phyloP scores from a whole-genome alignment of 2,329 filamentous ascomycete genomes.

The Penicillium sp. region DNA sequence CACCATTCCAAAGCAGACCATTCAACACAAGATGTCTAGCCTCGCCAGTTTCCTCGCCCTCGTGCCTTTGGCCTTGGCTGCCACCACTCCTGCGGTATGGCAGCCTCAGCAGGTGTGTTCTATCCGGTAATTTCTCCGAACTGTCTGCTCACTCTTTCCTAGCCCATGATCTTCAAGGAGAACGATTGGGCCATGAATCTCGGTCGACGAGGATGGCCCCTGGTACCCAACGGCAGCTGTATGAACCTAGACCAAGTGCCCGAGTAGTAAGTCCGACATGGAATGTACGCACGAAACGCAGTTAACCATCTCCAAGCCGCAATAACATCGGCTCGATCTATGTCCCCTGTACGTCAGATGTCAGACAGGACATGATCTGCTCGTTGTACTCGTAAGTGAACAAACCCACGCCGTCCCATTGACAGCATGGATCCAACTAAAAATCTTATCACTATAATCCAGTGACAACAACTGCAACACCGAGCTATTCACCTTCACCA shows the following conservation, averaged over 20 bases:
- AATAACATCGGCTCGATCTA: slow-evolving; percentile 6
- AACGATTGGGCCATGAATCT: neutral
- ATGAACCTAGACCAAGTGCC: neutral
- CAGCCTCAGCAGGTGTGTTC: neutral
- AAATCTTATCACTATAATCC: neutral
- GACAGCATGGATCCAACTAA: no score
- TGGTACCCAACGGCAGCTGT: slow-evolving; percentile 1
- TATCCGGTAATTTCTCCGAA: no score
- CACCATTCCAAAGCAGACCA: neutral
- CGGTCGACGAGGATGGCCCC: neutral
- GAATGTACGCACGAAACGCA: neutral
- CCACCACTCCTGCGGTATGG: neutral
- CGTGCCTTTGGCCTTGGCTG: slow-evolving; percentile 4
- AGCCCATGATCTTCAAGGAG: slow-evolving; percentile 7
- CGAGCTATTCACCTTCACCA: slow-evolving; percentile 3
- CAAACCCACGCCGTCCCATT: no score
- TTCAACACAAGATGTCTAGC: neutral
- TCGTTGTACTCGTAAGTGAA: slow-evolving; percentile 3
- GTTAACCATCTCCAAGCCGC: neutral
- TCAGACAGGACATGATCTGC: slow-evolving; percentile 2
- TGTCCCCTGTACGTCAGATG: slow-evolving; percentile 2
- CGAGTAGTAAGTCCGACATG: slow-evolving; percentile 1
- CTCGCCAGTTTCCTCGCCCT: neutral
- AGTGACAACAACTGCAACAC: neutral
- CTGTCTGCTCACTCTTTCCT: neutral